phyloP scores from a whole-genome alignment of 2,329 filamentous ascomycete genomes.

The Colletotrichum lentis region DNA sequence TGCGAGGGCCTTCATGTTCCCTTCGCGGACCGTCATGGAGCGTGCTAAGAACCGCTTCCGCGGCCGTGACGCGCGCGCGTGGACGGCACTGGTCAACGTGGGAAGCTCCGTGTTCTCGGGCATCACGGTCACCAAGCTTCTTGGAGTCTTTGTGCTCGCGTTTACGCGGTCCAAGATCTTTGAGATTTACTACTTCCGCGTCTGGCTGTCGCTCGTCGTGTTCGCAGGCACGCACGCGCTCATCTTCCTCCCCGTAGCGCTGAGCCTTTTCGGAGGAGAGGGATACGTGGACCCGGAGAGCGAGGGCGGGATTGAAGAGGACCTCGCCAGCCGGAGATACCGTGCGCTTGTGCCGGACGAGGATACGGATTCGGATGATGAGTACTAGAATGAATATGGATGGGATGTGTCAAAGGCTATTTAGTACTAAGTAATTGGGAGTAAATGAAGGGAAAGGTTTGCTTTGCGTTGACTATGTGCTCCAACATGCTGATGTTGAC shows the following conservation, averaged over 20 bases:
- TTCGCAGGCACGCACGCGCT: slow-evolving; percentile 90
- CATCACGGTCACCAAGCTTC: slow-evolving; percentile 93
- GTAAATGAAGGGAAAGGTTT: slow-evolving; percentile 22
- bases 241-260: slow-evolving; percentile 87
- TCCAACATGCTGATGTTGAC: too few relatives aligned
- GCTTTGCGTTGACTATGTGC: background rate
- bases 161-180: slow-evolving; percentile 99
- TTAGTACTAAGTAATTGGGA: slow-evolving; percentile 10
- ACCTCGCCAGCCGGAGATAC: slow-evolving; percentile 81
- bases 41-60: slow-evolving; percentile 79
- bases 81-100: slow-evolving; percentile 93
- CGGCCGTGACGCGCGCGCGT: slow-evolving; percentile 84
- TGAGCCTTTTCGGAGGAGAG: slow-evolving; percentile 85
- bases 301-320: slow-evolving; percentile 88
- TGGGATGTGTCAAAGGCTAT: background rate
- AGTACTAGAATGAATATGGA: slow-evolving; percentile 49
- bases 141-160: slow-evolving; percentile 90
- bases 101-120: slow-evolving; percentile 94
- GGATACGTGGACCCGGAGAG: slow-evolving; percentile 89
- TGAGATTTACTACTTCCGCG: slow-evolving; percentile 98
- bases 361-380: slow-evolving; percentile 76
- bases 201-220: slow-evolving; percentile 91
- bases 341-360: slow-evolving; percentile 80
- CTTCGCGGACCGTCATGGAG: slow-evolving; percentile 82
- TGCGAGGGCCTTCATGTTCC: slow-evolving; percentile 94